Base-by-base conservation (phyloP, 768 basidiomycete species). In the Collybia sordida region DNA sequence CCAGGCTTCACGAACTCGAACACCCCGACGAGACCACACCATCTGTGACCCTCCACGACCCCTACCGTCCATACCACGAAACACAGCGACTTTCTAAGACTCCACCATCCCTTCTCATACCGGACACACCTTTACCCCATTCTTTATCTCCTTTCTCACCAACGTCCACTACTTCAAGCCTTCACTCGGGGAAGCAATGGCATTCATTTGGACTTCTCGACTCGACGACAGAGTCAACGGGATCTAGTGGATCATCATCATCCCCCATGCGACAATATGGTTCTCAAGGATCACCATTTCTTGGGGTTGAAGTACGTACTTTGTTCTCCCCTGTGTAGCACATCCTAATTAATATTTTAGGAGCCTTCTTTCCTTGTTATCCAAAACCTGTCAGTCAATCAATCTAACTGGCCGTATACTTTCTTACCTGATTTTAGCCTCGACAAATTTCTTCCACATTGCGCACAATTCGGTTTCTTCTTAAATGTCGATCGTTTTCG, bases 381-480 rank as follows among this genome's bases (percentile, higher is more conserved):
- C 27, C 71, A 72, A 50, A 60, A 59, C 49, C 63, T 73, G 75
- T 75, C 60, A 60, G 68, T 64, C 35, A 38, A 17, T 24, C 22
- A 3, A 18, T 23, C 43, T 11, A 25, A 24, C 11, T 6, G 34
- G 9, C 44, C 53, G 36, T 43, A 19, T 24, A 21, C 49, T 49
- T 43, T 50, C 56, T 31, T 19, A 47, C 56, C 17, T 39, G 11
- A 28, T 28, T 31, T n/a, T 43, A 88, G 86, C 31, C 62, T 86
- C 3, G 79, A 83, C 58, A 69, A 69, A 22, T 83, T 92, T 59
- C 62, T 83, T 9, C 79, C 77, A 14, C 74, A 87, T 56, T 74
- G 79, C 0, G 62, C 71, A 28, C 76, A 82, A 56, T 74, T 88
- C 50, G 85, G 85, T 4, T 82, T 90, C 59, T 90, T 89, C 64